Evolutionary conservation across 345 rosid species (phyloP).

Genomic region (Eucalyptus pauciflora): DNA sequence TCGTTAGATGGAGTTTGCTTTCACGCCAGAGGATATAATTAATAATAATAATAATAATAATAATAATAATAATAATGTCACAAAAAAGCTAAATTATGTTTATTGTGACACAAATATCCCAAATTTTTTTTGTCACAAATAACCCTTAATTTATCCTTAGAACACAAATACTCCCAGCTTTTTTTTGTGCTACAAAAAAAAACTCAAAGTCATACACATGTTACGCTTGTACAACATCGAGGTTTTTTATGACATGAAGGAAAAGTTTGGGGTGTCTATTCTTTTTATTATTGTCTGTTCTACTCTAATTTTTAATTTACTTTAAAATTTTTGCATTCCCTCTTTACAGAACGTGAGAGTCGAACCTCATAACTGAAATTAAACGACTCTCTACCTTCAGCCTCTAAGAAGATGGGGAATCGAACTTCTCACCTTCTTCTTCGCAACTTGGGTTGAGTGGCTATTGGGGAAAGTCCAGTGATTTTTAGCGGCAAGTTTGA

Average conservation of each 20-base stretch:
- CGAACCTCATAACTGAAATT: fast-evolving
- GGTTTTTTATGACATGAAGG: no score
- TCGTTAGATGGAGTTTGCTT: not conserved
- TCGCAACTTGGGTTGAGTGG: not conserved
- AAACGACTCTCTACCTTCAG: no score
- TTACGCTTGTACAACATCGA: fast-evolving
- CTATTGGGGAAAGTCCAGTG: not conserved
- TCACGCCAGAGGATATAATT: not conserved
- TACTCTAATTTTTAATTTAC: no score
- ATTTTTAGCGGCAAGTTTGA: not conserved
- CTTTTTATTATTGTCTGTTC: fast-evolving
- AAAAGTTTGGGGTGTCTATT: fast-evolving
- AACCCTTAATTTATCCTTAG: not conserved
- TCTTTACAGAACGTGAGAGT: fast-evolving
- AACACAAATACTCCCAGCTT: no score
- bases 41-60: not conserved
- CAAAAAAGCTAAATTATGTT: no score
- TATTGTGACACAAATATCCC: fast-evolving
- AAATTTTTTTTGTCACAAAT: fast-evolving
- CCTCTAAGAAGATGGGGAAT: not conserved
- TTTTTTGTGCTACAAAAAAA: no score
- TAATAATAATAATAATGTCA: no score
- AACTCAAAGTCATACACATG: no score
- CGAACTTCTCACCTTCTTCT: no score
- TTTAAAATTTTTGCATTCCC: fast-evolving